Conservation (phyloP, 345 rosid genomes). For the Boechera stricta region DNA sequence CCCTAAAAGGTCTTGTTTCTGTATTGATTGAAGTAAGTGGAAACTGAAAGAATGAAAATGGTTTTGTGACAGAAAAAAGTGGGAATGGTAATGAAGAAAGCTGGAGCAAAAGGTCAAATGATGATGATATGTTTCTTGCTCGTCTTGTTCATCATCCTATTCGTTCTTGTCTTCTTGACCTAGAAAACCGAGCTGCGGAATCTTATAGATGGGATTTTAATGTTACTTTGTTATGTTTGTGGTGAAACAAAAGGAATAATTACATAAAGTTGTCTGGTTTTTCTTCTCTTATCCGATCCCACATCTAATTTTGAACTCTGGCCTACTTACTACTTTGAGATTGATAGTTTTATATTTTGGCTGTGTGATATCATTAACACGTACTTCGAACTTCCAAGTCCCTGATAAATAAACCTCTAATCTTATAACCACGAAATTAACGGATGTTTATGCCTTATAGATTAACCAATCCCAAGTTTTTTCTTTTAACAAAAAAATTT, state of each 20-base stretch:
- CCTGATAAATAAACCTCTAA: no score
- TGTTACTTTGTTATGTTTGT: slow-evolving; percentile 24
- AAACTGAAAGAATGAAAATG: slow-evolving; percentile 14
- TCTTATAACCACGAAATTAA: no score
- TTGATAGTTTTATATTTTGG: no score
- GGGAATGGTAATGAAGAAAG: slow-evolving; percentile 98
- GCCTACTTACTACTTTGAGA: not conserved
- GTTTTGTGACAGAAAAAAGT: slow-evolving; percentile 79
- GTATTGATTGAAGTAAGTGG: not conserved
- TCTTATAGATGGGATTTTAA: slow-evolving; percentile 13
- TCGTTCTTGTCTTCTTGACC: slow-evolving; percentile 86
- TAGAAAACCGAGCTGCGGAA: slow-evolving; percentile 21
- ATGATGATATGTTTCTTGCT: slow-evolving; percentile 92
- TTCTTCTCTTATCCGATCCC: not conserved
- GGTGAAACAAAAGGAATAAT: slow-evolving; percentile 30
- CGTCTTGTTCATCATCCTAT: slow-evolving; percentile 79
- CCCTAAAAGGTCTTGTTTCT: not conserved
- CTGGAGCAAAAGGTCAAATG: slow-evolving; percentile 86
- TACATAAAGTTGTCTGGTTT: not conserved
- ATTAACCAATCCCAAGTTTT: no score
- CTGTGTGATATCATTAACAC: not conserved
- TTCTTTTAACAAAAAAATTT: no score
- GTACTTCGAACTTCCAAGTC: no score
- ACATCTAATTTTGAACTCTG: not conserved
- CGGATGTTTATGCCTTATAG: no score